These are phyloP conservation scores for Aspergillus versicolor DNA, from an alignment of 2,329 filamentous ascomycete species.

Conservation along the genomic window DNA sequence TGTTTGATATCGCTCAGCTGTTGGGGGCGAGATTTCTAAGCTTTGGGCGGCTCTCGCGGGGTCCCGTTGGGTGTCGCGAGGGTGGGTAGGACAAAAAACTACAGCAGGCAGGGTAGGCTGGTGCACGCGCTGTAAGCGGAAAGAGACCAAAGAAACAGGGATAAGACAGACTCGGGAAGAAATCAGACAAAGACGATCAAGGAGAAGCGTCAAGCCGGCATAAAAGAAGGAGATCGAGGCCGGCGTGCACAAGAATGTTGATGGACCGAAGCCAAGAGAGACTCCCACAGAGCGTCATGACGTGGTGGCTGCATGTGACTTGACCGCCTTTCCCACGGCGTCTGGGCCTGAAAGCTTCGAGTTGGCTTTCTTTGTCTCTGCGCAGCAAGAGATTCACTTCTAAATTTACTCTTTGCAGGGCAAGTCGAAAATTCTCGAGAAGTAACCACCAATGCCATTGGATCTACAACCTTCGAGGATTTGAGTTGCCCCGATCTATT, in stretches of 20 bases:
- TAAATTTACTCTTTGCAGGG: not conserved
- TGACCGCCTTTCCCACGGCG: conserved; percentile 2
- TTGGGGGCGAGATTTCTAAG: not conserved
- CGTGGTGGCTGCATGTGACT: conserved; percentile 13
- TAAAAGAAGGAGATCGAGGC: not conserved
- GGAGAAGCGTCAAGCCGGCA: not conserved
- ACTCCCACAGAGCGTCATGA: conserved; percentile 6
- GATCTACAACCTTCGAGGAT: not conserved
- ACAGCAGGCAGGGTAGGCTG: conserved; percentile 1
- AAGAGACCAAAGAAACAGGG: not conserved
- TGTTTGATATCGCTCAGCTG: not conserved
- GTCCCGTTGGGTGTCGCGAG: not conserved
- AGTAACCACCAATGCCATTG: not conserved
- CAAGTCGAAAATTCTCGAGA: not conserved
- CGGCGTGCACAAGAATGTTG: conserved; percentile 8
- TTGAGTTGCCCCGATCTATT: too few species aligned
- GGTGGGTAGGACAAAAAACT: conserved; percentile 4
- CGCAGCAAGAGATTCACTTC: not conserved
- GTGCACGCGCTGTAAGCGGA: not conserved
- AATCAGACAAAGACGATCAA: not conserved
- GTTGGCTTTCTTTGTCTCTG: not conserved
- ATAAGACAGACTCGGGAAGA: not conserved
- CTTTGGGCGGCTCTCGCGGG: conserved; percentile 5
- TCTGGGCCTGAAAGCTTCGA: not conserved
- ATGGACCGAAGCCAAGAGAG: not conserved